phyloP scores from a whole-genome alignment of 495 filamentous ascomycete genomes.

The Hypoxylon perforatum region DNA sequence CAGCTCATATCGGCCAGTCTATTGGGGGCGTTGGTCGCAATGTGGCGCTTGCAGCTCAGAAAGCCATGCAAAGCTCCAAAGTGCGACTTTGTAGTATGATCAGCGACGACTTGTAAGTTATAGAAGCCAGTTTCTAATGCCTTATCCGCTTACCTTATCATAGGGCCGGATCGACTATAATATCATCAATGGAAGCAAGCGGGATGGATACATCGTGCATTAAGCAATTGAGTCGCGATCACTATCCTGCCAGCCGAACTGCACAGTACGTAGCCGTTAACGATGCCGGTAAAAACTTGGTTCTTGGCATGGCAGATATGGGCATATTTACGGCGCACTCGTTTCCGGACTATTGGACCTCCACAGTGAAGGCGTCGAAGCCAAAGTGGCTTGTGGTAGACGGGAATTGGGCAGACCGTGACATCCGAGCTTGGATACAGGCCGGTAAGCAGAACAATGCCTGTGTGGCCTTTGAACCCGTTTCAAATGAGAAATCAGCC shows the following conservation, averaged over 20 bases:
- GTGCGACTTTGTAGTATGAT: constrained; percentile 80
- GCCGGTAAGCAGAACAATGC: constrained; percentile 64
- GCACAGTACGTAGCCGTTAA: constrained; percentile 94
- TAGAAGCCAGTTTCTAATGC: neutral
- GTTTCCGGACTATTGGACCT: constrained; percentile 67
- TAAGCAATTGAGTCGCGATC: constrained; percentile 59
- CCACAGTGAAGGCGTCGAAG: constrained; percentile 62
- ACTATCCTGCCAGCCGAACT: constrained; percentile 68
- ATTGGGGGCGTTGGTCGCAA: constrained; percentile 97
- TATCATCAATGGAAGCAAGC: constrained; percentile 67
- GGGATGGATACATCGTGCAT: constrained; percentile 75
- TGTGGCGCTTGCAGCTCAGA: constrained; percentile 81
- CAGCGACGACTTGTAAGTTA: constrained; percentile 72
- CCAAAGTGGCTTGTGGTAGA: constrained; percentile 84
- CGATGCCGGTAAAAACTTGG: constrained; percentile 80
- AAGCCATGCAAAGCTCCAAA: constrained; percentile 51
- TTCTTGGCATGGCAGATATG: constrained; percentile 96
- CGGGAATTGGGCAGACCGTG: constrained; percentile 77
- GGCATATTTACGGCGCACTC: constrained; percentile 73
- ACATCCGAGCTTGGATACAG: constrained; percentile 70
- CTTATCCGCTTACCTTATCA: constrained; percentile 6
- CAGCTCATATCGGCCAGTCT: constrained; percentile 78
- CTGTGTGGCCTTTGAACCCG: constrained; percentile 88
- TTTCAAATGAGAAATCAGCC: constrained; percentile 79
- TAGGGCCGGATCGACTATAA: constrained; percentile 74